A percentile compares a stretch with the other conserved stretches of the same genome.
Evolutionary conservation across 2,329 filamentous ascomycete species (phyloP).

Genomic region (Botrytis fragariae): DNA sequence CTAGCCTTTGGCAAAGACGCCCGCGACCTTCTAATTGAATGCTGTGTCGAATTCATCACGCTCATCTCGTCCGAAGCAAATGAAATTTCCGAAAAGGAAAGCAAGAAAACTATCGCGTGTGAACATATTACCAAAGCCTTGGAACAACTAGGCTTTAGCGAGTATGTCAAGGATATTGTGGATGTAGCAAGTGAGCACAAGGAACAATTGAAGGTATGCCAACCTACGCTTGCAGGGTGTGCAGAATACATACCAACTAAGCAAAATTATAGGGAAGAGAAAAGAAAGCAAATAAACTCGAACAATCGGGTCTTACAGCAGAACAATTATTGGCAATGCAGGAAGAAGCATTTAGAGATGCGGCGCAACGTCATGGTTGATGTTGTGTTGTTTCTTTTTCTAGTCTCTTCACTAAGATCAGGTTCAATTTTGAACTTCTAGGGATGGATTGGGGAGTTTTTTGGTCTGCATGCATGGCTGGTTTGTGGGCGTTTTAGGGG

Average conservation of each 20-base stretch:
- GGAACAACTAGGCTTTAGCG: slow-evolving; percentile 85
- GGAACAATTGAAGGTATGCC: slow-evolving; percentile 79
- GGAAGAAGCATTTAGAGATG: slow-evolving; percentile 84
- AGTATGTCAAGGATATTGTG: slow-evolving; percentile 85
- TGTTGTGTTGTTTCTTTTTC: neutral
- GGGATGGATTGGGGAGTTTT: slow-evolving; percentile 10
- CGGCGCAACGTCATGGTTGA: slow-evolving; percentile 43
- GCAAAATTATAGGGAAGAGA: slow-evolving; percentile 68
- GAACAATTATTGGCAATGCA: slow-evolving; percentile 88
- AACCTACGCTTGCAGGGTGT: neutral
- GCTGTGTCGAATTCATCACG: slow-evolving; percentile 98
- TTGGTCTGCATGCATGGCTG: slow-evolving; percentile 18
- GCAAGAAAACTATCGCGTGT: slow-evolving; percentile 98
- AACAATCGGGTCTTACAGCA: slow-evolving; percentile 86
- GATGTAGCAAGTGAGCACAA: slow-evolving; percentile 90
- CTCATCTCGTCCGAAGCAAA: slow-evolving; percentile 98
- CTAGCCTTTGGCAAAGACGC: slow-evolving; percentile 93
- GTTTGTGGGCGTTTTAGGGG: slow-evolving; percentile 4
- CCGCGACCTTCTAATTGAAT: slow-evolving; percentile 92
- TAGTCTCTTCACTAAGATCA: slow-evolving; percentile 2
- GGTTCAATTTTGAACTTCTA: slow-evolving; percentile 1
- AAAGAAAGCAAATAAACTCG: slow-evolving; percentile 96
- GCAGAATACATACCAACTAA: slow-evolving; percentile 16
- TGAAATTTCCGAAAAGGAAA: slow-evolving; percentile 97
- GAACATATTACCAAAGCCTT: slow-evolving; percentile 96